Evolutionary conservation across 306 rosid genomes (phyloP).

Genomic region (Vachellia collinsii): DNA sequence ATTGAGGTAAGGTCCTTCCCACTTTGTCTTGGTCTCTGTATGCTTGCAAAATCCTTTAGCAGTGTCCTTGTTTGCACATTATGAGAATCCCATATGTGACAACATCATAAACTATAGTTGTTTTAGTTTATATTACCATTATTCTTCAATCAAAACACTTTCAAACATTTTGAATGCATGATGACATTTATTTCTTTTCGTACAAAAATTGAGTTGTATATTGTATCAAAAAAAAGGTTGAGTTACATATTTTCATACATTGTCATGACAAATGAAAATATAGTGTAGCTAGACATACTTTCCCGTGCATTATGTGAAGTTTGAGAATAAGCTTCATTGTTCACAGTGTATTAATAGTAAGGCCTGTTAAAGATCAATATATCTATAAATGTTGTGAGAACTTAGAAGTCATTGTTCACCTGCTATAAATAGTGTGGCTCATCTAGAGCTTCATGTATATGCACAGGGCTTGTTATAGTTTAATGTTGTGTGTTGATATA

Average conservation of each 20-base stretch:
- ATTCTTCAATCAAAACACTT: background rate
- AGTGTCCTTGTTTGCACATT: background rate
- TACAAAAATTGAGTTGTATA: background rate
- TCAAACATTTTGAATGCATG: background rate
- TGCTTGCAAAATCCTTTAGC: background rate
- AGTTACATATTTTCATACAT: background rate
- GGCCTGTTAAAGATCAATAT: slow-evolving; percentile 1
- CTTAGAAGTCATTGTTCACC: background rate
- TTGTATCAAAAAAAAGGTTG: no score
- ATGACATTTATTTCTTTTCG: background rate
- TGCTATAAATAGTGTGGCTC: background rate
- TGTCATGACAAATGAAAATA: background rate
- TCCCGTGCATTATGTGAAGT: background rate
- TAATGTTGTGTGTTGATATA: background rate
- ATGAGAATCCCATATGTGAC: background rate
- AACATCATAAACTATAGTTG: background rate
- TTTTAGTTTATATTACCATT: background rate
- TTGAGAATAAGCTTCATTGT: background rate
- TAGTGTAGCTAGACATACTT: background rate
- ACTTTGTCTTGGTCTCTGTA: background rate
- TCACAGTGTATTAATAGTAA: background rate
- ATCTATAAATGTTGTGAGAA: background rate
- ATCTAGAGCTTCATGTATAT: background rate
- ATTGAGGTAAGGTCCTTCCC: slow-evolving; percentile 52
- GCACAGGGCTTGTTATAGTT: background rate